Conservation (phyloP, 176 grass and related monocot genomes). For the Hordeum marinum region DNA sequence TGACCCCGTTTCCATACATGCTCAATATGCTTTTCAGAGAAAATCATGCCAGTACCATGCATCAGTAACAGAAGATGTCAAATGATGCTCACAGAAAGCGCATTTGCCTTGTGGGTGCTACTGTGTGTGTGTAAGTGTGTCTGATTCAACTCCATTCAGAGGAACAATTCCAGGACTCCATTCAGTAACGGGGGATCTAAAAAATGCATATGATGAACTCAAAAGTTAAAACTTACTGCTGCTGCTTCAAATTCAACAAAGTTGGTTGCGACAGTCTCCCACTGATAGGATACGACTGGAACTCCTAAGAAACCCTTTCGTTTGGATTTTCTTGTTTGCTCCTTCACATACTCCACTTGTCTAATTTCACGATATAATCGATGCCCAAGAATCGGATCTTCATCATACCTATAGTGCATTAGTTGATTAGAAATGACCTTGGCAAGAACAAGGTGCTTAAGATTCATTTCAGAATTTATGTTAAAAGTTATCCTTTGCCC, state of each 20-base stretch:
- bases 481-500: slow-evolving; percentile 25
- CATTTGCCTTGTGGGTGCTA: background rate
- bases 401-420: slow-evolving; percentile 69
- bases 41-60: background rate
- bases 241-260: slow-evolving; percentile 82
- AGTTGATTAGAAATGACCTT: slow-evolving; percentile 24
- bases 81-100: background rate
- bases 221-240: slow-evolving; percentile 83
- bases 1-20: background rate
- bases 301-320: slow-evolving; percentile 40
- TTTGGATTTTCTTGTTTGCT: slow-evolving; percentile 48
- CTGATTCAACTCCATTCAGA: background rate
- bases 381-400: slow-evolving; percentile 83
- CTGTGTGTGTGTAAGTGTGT: background rate
- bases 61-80: background rate
- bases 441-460: background rate
- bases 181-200: background rate
- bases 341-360: slow-evolving; percentile 50
- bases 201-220: background rate
- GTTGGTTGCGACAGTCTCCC: slow-evolving; percentile 87
- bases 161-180: slow-evolving; percentile 2
- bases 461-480: background rate
- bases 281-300: slow-evolving; percentile 64
- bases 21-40: slow-evolving; percentile 18
- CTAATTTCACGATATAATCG: slow-evolving; percentile 92